Evolutionary conservation across 139 green algal genomes (phyloP), one percentile per base, ranked within the genome.

Genomic region (Monoraphidium neglectum): DNA sequence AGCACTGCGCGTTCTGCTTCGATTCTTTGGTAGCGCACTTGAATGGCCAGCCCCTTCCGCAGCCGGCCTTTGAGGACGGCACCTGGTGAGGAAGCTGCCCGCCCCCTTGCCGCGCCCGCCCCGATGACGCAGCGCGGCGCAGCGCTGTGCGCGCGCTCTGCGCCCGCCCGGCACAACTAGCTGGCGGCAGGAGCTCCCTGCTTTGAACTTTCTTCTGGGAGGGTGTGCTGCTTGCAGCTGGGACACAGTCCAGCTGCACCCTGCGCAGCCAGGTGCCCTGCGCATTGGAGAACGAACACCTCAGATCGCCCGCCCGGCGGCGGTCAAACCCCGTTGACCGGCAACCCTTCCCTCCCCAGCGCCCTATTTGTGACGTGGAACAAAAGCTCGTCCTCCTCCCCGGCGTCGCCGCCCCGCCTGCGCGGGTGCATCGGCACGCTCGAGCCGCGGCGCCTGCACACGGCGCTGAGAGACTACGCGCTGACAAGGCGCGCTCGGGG

Each of bases 301-400:
- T n/a, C n/a, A n/a, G 26, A 64, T 15, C 47, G 51, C 38, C 13
- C 74, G 21, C 51, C 18, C 15, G 23, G 28, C 64, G 18, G 24
- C 16, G 1, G 16, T 53, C 36, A n/a, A 72, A 18, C 66, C 12
- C 47, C 32, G 66, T 36, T 13, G 18, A 60, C 10, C 24, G 23
- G 37, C 26, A 30, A 35, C 38, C 59, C 24, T 35, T 28, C 40
- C 49, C 56, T 63, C 59, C 40, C 47, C 83, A 91, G 87, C 72
- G 87, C 91, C 0, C 53, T 96, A 4, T 96, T 96, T 72, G 91
- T 96, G 6, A 96, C 89, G 0, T 96, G 91, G 91, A 94, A 91
- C 71, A 95, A 92, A 43, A 35, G 46, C 30, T 38, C 54, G 18
- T 37, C 16, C 54, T 80, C 60, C 70, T 32, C 49, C 49, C 16